Percentiles rank a stretch among this genome's conserved stretches.
Conservation (phyloP, 1,139 yeast genomes). For the Diutina catenulata region DNA sequence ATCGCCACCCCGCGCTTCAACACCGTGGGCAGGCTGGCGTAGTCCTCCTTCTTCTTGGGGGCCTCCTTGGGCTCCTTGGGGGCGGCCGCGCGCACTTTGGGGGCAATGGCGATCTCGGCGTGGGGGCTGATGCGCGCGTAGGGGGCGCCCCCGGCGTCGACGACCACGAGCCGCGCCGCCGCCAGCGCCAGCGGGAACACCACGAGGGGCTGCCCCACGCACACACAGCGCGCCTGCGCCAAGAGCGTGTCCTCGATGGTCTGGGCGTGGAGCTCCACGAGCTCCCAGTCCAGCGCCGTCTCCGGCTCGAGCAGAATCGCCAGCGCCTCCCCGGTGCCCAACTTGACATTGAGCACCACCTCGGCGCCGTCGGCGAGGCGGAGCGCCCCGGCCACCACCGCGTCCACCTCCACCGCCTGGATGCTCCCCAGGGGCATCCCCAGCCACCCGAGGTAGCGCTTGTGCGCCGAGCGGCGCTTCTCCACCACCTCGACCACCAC, state of each 20-base stretch:
- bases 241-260: conserved; percentile 64
- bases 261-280: conserved; percentile 74
- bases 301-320: conserved; percentile 71
- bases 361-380: conserved; percentile 22
- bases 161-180: conserved; percentile 51
- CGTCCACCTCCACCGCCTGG: conserved; percentile 26
- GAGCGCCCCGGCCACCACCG: conserved; percentile 30
- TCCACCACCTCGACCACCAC: conserved; percentile 39
- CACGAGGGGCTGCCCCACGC: conserved; percentile 45
- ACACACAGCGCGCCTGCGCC: conserved; percentile 72
- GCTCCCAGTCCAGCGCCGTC: conserved; percentile 79
- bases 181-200: conserved; percentile 64
- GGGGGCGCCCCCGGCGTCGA: conserved; percentile 44
- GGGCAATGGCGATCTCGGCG: conserved; percentile 78
- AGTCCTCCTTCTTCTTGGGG: conserved; percentile 16
- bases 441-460: conserved; percentile 67
- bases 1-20: conserved; percentile 44
- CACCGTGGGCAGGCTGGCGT: conserved; percentile 23
- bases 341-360: conserved; percentile 30
- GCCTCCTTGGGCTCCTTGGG: conserved; percentile 20
- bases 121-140: conserved; percentile 58
- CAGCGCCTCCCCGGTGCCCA: conserved; percentile 38
- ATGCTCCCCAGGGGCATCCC: conserved; percentile 40
- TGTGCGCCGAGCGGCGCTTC: conserved; percentile 12
- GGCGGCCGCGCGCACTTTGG: conserved; percentile 42